These are phyloP conservation scores for Aaosphaeria arxii DNA, from an alignment of 2,329 filamentous ascomycete genomes.

Conservation along the genomic window DNA sequence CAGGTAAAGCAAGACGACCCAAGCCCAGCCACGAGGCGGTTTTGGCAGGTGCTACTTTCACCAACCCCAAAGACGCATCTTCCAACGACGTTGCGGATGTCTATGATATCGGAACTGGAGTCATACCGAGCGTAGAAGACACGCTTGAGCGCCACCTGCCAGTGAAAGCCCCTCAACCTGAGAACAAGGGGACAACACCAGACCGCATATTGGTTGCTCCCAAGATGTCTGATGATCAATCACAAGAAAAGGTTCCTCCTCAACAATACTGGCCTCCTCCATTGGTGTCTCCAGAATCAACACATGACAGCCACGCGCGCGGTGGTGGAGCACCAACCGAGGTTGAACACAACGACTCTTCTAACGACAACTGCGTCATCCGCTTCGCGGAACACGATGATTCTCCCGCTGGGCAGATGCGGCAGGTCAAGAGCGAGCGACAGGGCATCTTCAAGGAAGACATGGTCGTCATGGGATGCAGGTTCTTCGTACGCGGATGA, in stretches of 20 bases:
- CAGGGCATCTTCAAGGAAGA: slow-evolving; percentile 41
- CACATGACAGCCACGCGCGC: not conserved
- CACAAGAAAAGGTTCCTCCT: not conserved
- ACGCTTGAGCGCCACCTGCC: no score
- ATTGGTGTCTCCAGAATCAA: not conserved
- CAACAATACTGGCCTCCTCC: not conserved
- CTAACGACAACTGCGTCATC: slow-evolving; percentile 21
- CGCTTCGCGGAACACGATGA: slow-evolving; percentile 22
- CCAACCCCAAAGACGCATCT: no score
- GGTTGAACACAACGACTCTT: not conserved
- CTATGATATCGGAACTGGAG: no score
- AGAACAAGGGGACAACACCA: no score
- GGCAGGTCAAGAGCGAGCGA: slow-evolving; percentile 39
- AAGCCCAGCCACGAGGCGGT: no score
- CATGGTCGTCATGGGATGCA: slow-evolving; percentile 40
- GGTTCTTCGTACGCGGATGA: slow-evolving; percentile 35
- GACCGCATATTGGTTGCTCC: no score
- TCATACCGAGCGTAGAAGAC: no score
- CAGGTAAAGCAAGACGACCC: no score
- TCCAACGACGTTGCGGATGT: no score
- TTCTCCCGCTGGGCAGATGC: slow-evolving; percentile 17
- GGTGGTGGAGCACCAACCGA: not conserved
- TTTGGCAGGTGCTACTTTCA: no score
- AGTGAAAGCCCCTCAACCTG: no score
- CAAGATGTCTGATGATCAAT: no score